Evolutionary conservation across 2,329 filamentous ascomycete genomes (phyloP).

Genomic region (Fusarium keratoplasticum): DNA sequence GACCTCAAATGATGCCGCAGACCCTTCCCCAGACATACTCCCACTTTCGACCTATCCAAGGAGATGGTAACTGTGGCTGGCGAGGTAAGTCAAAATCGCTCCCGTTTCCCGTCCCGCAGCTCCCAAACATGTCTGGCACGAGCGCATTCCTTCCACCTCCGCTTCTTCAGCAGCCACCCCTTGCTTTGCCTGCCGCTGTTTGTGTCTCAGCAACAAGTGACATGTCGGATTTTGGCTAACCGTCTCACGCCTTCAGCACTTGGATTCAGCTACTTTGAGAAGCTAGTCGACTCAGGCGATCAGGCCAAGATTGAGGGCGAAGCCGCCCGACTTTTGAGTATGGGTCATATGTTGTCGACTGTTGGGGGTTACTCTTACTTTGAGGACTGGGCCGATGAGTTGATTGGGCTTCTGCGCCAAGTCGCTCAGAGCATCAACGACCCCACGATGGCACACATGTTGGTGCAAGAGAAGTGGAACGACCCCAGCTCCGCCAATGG

Average conservation of each 20-base stretch:
- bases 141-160: constrained; percentile 9
- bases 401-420: constrained; percentile 73
- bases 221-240: constrained; percentile 28
- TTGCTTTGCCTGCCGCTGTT: constrained; percentile 27
- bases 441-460: constrained; percentile 64
- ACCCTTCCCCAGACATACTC: constrained; percentile 85
- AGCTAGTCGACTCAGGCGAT: constrained; percentile 76
- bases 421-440: constrained; percentile 70
- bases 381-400: constrained; percentile 87
- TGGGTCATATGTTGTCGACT: constrained; percentile 77
- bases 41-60: constrained; percentile 86
- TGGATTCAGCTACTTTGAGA: constrained; percentile 93
- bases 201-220: constrained; percentile 32
- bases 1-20: constrained; percentile 57
- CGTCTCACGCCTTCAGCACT: constrained; percentile 70
- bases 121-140: constrained; percentile 13
- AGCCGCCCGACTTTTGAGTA: constrained; percentile 74
- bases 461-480: constrained; percentile 79
- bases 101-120: constrained; percentile 14
- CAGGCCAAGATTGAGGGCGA: constrained; percentile 75
- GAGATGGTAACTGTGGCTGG: constrained; percentile 98
- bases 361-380: constrained; percentile 78
- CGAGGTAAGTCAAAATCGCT: constrained; percentile 75
- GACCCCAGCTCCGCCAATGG: constrained; percentile 73
- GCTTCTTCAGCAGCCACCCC: constrained; percentile 10